These are phyloP conservation scores for Talaromyces verruculosus DNA, from an alignment of 2,329 filamentous ascomycete species.

Conservation along the genomic window DNA sequence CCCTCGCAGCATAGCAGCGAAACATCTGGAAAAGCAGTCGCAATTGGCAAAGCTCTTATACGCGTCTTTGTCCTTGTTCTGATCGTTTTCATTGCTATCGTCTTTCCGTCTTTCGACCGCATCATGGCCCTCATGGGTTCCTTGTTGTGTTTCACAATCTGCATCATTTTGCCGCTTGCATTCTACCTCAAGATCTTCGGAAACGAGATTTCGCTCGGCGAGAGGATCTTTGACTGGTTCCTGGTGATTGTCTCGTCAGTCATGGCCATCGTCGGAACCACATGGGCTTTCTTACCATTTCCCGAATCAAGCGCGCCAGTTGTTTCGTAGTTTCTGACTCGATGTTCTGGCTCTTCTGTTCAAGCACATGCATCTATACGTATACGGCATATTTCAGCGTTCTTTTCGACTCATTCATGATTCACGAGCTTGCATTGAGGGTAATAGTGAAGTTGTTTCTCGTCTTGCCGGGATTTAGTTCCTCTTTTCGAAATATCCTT, in stretches of 20 bases:
- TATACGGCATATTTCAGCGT: slow-evolving; percentile 7
- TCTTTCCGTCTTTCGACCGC: slow-evolving; percentile 77
- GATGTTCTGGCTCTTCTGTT: slow-evolving; percentile 3
- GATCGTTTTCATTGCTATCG: slow-evolving; percentile 72
- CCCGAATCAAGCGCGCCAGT: neutral
- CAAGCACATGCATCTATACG: slow-evolving; percentile 6
- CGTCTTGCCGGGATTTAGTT: slow-evolving; percentile 69
- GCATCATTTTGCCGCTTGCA: slow-evolving; percentile 81
- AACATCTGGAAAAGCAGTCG: slow-evolving; percentile 53
- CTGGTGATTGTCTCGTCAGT: slow-evolving; percentile 68
- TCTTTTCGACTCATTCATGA: slow-evolving; percentile 9
- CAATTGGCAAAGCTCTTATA: slow-evolving; percentile 59
- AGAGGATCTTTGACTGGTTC: slow-evolving; percentile 66
- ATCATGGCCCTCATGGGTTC: slow-evolving; percentile 91
- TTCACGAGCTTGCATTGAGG: slow-evolving; percentile 40
- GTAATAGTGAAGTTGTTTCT: slow-evolving; percentile 92
- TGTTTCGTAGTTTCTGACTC: neutral
- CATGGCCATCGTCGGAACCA: slow-evolving; percentile 74
- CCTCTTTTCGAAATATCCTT: slow-evolving; percentile 65
- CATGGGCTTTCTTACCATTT: slow-evolving; percentile 78
- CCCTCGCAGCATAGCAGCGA: slow-evolving; percentile 28
- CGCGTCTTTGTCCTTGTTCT: slow-evolving; percentile 66
- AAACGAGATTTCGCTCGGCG: slow-evolving; percentile 62
- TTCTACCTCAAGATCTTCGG: slow-evolving; percentile 92
- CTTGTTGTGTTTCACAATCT: slow-evolving; percentile 89